These are phyloP conservation scores for Blastocystis sp. DNA, from an alignment of 352 stramenopile genomes.

Conservation along the genomic window DNA sequence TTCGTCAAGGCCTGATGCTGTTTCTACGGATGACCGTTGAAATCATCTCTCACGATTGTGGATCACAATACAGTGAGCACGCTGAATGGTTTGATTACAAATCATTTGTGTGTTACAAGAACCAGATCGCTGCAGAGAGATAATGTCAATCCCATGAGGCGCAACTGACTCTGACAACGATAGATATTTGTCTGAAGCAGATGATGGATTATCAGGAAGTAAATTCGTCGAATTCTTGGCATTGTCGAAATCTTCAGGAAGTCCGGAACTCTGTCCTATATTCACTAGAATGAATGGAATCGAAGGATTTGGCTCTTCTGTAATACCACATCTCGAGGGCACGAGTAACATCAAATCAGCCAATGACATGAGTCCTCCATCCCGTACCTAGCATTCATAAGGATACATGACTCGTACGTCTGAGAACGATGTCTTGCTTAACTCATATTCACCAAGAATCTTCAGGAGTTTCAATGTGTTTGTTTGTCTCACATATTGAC, in stretches of 20 bases:
- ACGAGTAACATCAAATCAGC: conserved; percentile 13
- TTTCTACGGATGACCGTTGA: background rate
- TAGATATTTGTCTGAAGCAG: too few relatives aligned
- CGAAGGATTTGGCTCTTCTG: background rate
- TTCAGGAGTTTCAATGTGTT: conserved; percentile 38
- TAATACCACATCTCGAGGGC: background rate
- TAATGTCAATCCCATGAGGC: background rate
- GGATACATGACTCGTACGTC: background rate
- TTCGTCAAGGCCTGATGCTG: background rate
- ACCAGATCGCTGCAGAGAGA: background rate
- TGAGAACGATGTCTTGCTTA: conserved; percentile 7
- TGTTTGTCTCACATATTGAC: background rate
- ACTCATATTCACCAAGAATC: conserved; percentile 14
- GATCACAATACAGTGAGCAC: background rate
- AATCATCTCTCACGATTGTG: background rate
- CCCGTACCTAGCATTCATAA: background rate
- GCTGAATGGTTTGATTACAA: background rate
- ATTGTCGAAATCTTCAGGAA: background rate
- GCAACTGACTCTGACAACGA: background rate
- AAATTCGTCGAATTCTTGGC: background rate
- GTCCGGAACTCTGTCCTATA: background rate
- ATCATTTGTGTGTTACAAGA: background rate
- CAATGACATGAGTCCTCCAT: conserved; percentile 15
- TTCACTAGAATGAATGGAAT: background rate
- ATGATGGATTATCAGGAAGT: too few relatives aligned